Evolutionary conservation across 2,329 filamentous ascomycete genomes (phyloP).

Genomic region (Xylariaceae sp.): DNA sequence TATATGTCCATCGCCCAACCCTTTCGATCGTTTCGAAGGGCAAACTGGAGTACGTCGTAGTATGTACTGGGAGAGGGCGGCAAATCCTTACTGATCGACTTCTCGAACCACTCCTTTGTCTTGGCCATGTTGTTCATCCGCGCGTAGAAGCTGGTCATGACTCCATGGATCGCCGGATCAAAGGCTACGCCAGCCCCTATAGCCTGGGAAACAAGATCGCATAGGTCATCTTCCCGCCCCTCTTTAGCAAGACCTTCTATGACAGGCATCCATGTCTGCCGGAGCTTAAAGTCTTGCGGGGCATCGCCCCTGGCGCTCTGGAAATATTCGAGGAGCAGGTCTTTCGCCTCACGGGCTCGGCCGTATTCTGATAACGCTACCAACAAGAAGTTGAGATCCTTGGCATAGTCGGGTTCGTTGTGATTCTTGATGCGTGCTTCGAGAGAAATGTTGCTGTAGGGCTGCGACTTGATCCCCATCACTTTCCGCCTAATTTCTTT

Average conservation of each 20-base stretch:
- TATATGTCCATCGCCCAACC: slow-evolving; percentile 62
- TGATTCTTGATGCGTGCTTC: slow-evolving; percentile 5
- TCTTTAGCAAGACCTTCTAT: slow-evolving; percentile 60
- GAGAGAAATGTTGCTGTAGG: slow-evolving; percentile 5
- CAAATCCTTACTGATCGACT: slow-evolving; percentile 38
- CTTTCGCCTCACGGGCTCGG: slow-evolving; percentile 24
- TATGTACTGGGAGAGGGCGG: slow-evolving; percentile 44
- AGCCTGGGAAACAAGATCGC: slow-evolving; percentile 50
- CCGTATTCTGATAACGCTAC: slow-evolving; percentile 25
- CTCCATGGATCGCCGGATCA: slow-evolving; percentile 41
- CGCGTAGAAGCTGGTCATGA: slow-evolving; percentile 61
- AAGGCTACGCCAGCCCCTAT: slow-evolving; percentile 42
- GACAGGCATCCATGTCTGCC: slow-evolving; percentile 44
- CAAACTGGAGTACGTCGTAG: slow-evolving; percentile 55
- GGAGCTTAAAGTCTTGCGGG: slow-evolving; percentile 26
- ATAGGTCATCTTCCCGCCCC: slow-evolving; percentile 52
- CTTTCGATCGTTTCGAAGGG: slow-evolving; percentile 52
- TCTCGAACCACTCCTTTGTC: slow-evolving; percentile 65
- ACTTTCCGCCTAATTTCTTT: slow-evolving; percentile 27
- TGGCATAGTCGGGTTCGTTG: slow-evolving; percentile 6
- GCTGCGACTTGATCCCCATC: slow-evolving; percentile 5
- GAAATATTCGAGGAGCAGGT: slow-evolving; percentile 18
- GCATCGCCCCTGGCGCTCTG: slow-evolving; percentile 5
- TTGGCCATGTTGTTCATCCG: slow-evolving; percentile 51
- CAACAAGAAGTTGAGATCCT: slow-evolving; percentile 21